Evolutionary conservation across 768 basidiomycete genomes (phyloP), one percentile per base, ranked within the genome.

Genomic region (Suillus luteus): DNA sequence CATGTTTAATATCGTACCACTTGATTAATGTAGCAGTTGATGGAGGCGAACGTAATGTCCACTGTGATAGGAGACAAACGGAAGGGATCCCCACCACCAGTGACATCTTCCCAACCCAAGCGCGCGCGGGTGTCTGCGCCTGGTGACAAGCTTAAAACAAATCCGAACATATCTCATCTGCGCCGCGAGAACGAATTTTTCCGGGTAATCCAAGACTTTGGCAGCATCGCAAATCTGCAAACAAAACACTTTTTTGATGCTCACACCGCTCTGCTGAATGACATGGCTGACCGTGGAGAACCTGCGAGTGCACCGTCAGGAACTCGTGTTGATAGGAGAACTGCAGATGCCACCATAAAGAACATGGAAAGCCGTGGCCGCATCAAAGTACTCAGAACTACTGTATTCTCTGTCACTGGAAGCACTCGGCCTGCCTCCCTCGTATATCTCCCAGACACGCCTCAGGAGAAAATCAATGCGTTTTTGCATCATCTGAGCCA

Each of bases 131-230:
- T 59, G 15, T 46, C 54, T 35, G 31, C 27, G n/a, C 40, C 61
- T n/a, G 37, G 64, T 11, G 62, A 59, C 17, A 68, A 64, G 43
- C 62, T 60, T 8, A 72, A 76, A 37, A 64, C 77, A 35, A 84
- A 82, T 65, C 79, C 85, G 55, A 95, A 94, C 67, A 85, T 95
- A 31, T 91, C 93, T 17, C 83, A 89, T 63, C 78, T 92, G 48
- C 86, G 91, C 4, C 85, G 93, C 24, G 92, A 95, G 77, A 92
- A 90, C 65, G 93, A 95, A 73, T 73, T 95, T 55, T 71, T 87
- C 61, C 86, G 84, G 37, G 82, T 91, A 24, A 75, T 94, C n/a
- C 82, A 86, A 62, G 81, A 78, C 27, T 75, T 83, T 59, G 89
- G 89, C 8, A 93, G 93, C 1, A 84, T 93, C 48, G 76, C 83